Conservation (phyloP, 768 basidiomycete species). For the Boletus subcaerulescens region DNA sequence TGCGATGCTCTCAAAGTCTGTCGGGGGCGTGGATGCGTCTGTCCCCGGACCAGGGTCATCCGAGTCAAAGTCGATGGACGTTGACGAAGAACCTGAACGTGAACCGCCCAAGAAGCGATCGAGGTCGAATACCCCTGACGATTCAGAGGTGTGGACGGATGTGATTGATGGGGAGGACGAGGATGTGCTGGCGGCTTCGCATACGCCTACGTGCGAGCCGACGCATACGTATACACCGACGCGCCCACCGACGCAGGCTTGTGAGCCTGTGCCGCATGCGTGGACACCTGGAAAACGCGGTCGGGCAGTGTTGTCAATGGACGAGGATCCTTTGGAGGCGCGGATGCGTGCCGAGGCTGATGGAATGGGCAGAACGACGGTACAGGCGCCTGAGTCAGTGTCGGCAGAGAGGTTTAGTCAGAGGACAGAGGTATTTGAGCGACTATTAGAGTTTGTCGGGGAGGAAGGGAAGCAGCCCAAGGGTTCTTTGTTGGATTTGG, state of each 20-base stretch:
- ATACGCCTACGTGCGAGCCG: neutral
- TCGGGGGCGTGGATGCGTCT: too few species aligned
- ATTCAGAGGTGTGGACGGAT: constrained; percentile 37
- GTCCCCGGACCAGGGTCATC: too few species aligned
- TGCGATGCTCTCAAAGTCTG: constrained; percentile 3
- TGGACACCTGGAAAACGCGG: constrained; percentile 15
- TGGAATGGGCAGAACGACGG: constrained; percentile 1
- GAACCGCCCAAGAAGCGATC: constrained; percentile 42
- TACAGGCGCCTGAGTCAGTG: constrained; percentile 15
- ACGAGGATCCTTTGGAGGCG: constrained; percentile 30
- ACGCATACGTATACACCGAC: too few species aligned
- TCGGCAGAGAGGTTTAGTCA: constrained; percentile 54
- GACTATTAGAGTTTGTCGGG: constrained; percentile 58
- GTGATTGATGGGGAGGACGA: constrained; percentile 35
- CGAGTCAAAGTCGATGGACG: too few species aligned
- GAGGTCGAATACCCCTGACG: constrained; percentile 39
- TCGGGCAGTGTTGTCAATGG: constrained; percentile 23
- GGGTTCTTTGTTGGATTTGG: constrained; percentile 59
- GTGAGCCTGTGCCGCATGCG: too few species aligned
- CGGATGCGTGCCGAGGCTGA: constrained; percentile 24
- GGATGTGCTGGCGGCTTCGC: neutral
- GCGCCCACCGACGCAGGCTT: too few species aligned
- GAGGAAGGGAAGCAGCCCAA: constrained; percentile 65
- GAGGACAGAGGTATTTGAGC: constrained; percentile 69
- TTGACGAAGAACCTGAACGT: constrained; percentile 21